These are phyloP conservation scores for Calcarisporium arbuscula DNA, from an alignment of 2,329 filamentous ascomycete genomes.

Conservation along the genomic window DNA sequence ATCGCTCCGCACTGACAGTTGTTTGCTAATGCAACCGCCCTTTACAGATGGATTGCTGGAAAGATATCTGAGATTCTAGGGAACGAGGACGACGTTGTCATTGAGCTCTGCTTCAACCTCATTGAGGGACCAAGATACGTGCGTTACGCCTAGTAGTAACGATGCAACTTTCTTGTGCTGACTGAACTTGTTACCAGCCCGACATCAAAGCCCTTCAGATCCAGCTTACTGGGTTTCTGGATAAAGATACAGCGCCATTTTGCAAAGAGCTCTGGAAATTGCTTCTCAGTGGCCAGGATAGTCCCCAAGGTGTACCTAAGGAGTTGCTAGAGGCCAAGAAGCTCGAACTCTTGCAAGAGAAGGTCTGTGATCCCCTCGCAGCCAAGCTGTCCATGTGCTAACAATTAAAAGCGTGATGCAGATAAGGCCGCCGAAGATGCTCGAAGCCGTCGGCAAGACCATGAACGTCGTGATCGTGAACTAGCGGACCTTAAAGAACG, in stretches of 20 bases:
- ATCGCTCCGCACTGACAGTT: neutral
- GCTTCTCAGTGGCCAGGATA: constrained; percentile 82
- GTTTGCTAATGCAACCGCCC: constrained; percentile 10
- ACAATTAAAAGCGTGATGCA: constrained; percentile 60
- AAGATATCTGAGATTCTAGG: constrained; percentile 82
- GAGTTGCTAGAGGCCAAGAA: constrained; percentile 96
- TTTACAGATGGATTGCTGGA: constrained; percentile 79
- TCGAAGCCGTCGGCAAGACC: constrained; percentile 63
- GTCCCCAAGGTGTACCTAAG: constrained; percentile 85
- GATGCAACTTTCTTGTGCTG: constrained; percentile 16
- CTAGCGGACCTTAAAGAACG: constrained; percentile 61
- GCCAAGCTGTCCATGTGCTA: constrained; percentile 2
- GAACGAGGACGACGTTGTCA: constrained; percentile 93
- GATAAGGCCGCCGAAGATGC: constrained; percentile 74
- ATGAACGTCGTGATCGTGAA: constrained; percentile 65
- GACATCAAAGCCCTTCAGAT: constrained; percentile 96
- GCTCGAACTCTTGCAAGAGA: constrained; percentile 86
- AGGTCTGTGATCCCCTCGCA: constrained; percentile 47
- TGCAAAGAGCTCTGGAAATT: constrained; percentile 93
- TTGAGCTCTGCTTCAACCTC: constrained; percentile 69
- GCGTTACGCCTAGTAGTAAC: constrained; percentile 26
- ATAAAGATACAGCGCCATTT: constrained; percentile 82
- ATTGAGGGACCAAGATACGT: constrained; percentile 73
- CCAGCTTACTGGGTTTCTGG: constrained; percentile 88
- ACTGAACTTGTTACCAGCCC: constrained; percentile 51